phyloP scores from a whole-genome alignment of 352 stramenopile species.

The Peronospora destructor region DNA sequence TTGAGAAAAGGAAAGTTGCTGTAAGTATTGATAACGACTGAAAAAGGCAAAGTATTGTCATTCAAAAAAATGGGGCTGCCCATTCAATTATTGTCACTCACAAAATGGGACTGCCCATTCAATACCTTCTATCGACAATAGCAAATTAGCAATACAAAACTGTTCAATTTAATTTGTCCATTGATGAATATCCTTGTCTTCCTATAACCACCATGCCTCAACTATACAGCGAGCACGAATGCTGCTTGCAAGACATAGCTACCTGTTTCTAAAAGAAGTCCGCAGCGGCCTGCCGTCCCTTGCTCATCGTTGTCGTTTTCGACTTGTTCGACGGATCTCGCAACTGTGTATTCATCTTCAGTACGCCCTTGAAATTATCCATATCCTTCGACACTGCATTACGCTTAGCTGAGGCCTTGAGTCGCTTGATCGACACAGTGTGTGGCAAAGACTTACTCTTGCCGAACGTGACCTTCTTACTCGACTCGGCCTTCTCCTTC shows the following conservation, averaged over 20 bases:
- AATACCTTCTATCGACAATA: too few species aligned
- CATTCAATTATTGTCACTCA: too few species aligned
- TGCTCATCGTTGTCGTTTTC: constrained; percentile 33
- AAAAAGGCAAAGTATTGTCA: too few species aligned
- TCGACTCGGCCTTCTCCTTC: constrained; percentile 23
- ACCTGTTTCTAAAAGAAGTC: constrained; percentile 57
- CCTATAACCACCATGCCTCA: constrained; percentile 12
- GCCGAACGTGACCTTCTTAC: constrained; percentile 82
- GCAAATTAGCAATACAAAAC: too few species aligned
- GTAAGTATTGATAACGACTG: too few species aligned
- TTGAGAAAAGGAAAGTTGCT: too few species aligned
- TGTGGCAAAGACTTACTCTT: constrained; percentile 79
- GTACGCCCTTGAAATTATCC: constrained; percentile 61
- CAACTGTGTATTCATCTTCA: constrained; percentile 42
- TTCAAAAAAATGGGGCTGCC: too few species aligned
- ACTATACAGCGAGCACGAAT: too few species aligned
- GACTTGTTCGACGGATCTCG: constrained; percentile 29
- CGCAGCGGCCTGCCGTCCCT: constrained; percentile 54
- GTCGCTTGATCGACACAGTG: constrained; percentile 74
- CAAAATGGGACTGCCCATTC: too few species aligned
- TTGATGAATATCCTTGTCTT: constrained; percentile 2
- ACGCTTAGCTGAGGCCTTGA: constrained; percentile 71
- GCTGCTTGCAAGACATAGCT: constrained; percentile 1
- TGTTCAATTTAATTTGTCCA: not conserved
- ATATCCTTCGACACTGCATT: constrained; percentile 45